Evolutionary conservation across 768 basidiomycete genomes (phyloP), one percentile per base, ranked within the genome.

Genomic region (Boletellus ananas): DNA sequence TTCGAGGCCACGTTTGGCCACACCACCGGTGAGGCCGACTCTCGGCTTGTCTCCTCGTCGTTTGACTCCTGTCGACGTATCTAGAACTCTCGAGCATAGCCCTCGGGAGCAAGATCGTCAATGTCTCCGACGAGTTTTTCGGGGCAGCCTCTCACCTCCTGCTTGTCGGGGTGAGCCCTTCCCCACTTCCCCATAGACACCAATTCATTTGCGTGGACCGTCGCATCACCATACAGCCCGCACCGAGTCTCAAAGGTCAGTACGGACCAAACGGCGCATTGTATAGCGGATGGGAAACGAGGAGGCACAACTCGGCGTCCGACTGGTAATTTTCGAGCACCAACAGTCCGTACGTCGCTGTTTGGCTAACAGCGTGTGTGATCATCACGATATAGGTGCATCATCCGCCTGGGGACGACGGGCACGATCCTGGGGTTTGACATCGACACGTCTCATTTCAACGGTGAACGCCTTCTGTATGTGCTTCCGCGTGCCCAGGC

Each of bases 251-350:
- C 64, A 94, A 94, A 68, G 96, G 96, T n/a, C 91, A 94, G 58
- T 99, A 94, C 59, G 95, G 95, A 7, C 90, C 93, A 3, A 95
- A 94, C 36, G 96, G 96, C 20, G 95, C 95, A 0, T 70, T 97
- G 20, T 98, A 78, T 68, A 90, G 86, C 56, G 96, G 94, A 46
- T 99, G 96, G 96, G 96, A 99, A 67, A 79, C 78, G 23, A 74
- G 93, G 36, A 73, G 96, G 58, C 96, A 99, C 68, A 97, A 96
- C 68, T 83, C 87, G 1, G 62, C 77, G 2, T 81, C 84, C 60
- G 96, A 99, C 67, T 98, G 96, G 95, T 92, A 57, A 43, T 16
- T n/a, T 29, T 31, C 14, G 33, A n/a, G 10, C 10, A 9, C 6
- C 16, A 16, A 16, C 20, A 13, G 7, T 23, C 3, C 33, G 21